phyloP scores from a whole-genome alignment of 1,284 basidiomycete species.

The Takashimella tepidaria region DNA sequence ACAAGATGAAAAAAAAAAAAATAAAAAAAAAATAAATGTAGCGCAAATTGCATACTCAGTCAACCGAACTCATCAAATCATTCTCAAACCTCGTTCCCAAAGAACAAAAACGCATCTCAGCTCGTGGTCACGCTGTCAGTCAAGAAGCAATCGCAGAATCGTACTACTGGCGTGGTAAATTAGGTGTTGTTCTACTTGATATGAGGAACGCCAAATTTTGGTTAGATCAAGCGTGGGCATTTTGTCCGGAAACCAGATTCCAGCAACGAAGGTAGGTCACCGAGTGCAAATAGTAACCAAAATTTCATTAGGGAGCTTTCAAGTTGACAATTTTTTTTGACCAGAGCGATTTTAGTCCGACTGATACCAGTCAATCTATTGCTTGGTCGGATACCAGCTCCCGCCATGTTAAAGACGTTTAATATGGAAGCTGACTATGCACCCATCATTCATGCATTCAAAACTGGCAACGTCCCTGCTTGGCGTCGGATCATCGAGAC shows the following conservation, averaged over 20 bases:
- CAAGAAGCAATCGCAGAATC: slow-evolving; percentile 32
- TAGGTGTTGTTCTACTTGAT: slow-evolving; percentile 36
- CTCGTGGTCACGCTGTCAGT: slow-evolving; percentile 16
- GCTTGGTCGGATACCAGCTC: slow-evolving; percentile 39
- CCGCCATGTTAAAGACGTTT: slow-evolving; percentile 34
- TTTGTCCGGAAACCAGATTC: slow-evolving; percentile 25
- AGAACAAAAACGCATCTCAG: slow-evolving; percentile 29
- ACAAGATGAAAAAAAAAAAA: too few species aligned
- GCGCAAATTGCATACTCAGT: slow-evolving; percentile 40
- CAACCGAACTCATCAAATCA: slow-evolving; percentile 29
- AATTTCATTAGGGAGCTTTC: too few species aligned
- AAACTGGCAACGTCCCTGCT: slow-evolving; percentile 37
- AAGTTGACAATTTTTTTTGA: too few species aligned
- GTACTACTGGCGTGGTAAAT: slow-evolving; percentile 43
- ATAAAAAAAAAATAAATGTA: too few species aligned
- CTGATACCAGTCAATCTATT: slow-evolving; percentile 47
- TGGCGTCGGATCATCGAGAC: slow-evolving; percentile 40
- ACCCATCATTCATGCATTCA: slow-evolving; percentile 43
- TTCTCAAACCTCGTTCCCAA: slow-evolving; percentile 25
- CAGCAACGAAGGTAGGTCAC: slow-evolving; percentile 31
- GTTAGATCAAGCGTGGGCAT: slow-evolving; percentile 35
- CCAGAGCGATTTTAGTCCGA: slow-evolving; percentile 48
- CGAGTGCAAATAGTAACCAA: background rate
- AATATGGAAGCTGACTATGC: slow-evolving; percentile 34
- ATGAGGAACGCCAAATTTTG: slow-evolving; percentile 29